Evolutionary conservation across 192 early-diverging fungal genomes (phyloP).

Genomic region (Coemansia sp.): DNA sequence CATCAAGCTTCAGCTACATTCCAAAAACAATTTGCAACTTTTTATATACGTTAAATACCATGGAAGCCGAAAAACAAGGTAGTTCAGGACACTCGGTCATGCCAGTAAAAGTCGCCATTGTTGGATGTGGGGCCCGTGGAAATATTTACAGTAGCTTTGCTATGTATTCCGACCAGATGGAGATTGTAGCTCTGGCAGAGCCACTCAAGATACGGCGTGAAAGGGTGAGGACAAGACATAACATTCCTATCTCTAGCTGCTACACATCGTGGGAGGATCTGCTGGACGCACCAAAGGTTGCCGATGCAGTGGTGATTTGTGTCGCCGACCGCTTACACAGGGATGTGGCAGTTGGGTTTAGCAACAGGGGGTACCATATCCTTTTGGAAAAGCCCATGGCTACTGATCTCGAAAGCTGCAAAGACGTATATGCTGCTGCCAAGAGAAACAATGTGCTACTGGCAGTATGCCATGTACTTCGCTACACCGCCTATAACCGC

Average conservation of each 20-base stretch:
- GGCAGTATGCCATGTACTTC: constrained; percentile 58
- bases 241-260: background rate
- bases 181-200: constrained; percentile 60
- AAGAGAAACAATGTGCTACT: constrained; percentile 43
- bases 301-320: constrained; percentile 57
- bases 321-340: constrained; percentile 56
- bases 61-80: too few relatives aligned
- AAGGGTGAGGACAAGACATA: constrained; percentile 9
- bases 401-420: constrained; percentile 53
- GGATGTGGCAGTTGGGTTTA: constrained; percentile 57
- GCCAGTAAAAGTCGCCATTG: constrained; percentile 22
- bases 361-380: constrained; percentile 59
- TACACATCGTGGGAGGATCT: constrained; percentile 15
- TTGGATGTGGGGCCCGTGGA: constrained; percentile 18
- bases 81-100: background rate
- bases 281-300: constrained; percentile 46
- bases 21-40: too few relatives aligned
- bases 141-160: constrained; percentile 22
- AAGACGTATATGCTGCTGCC: constrained; percentile 52
- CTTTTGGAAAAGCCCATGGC: constrained; percentile 74
- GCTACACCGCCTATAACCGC: constrained; percentile 62
- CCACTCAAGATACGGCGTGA: constrained; percentile 31
- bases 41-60: too few relatives aligned
- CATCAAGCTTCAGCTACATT: too few relatives aligned
- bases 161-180: constrained; percentile 17